These are phyloP conservation scores for Drosera capensis DNA, from an alignment of 148 eudicot genomes.

Conservation along the genomic window DNA sequence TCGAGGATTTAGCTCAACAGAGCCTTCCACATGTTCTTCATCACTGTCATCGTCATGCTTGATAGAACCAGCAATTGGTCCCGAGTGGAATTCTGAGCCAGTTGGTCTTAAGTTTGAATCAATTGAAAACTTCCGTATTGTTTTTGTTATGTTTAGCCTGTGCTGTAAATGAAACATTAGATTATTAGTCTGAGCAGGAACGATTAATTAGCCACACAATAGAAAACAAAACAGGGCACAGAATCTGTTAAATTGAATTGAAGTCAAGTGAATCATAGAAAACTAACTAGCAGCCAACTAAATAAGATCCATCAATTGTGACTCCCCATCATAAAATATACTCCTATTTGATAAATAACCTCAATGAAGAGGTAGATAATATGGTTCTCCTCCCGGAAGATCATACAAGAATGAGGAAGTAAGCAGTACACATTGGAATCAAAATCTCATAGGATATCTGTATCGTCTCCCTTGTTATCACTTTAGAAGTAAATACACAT, in stretches of 20 bases:
- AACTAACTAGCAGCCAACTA: neutral
- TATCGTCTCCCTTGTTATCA: no score
- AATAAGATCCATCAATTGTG: no score
- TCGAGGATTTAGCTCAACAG: constrained; percentile 34
- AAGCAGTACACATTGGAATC: no score
- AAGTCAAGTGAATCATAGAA: neutral
- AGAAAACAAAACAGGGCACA: neutral
- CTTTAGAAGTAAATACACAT: no score
- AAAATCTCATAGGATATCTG: no score
- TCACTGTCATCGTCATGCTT: constrained; percentile 80
- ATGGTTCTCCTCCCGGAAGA: no score
- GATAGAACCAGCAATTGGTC: constrained; percentile 24
- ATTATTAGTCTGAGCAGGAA: constrained; percentile 15
- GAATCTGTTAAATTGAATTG: neutral
- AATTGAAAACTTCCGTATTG: constrained; percentile 75
- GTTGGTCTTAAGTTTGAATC: constrained; percentile 45
- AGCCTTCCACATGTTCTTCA: constrained; percentile 65
- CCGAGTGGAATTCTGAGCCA: constrained; percentile 64
- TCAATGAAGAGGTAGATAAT: no score
- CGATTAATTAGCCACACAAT: neutral
- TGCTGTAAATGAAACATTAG: constrained; percentile 47
- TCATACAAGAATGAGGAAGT: no score
- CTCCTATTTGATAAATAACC: no score
- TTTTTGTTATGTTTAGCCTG: constrained; percentile 95
- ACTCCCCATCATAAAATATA: no score